Conservation (phyloP, 2,329 filamentous ascomycete species). For the Xylariaceae sp. region DNA sequence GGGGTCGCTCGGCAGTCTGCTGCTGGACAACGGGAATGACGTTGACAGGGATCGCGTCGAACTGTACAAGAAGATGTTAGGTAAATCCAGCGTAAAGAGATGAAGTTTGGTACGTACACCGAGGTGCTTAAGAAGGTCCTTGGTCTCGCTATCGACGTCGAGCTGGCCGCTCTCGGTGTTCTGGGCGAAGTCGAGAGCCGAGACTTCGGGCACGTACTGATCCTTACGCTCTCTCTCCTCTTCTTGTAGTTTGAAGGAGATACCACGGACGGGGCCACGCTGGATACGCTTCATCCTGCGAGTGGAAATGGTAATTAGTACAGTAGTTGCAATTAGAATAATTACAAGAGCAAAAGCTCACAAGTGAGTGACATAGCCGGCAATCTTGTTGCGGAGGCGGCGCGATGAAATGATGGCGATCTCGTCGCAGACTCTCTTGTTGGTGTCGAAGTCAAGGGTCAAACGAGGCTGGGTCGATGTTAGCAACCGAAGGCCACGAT, state of each 20-base stretch:
- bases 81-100: not conserved
- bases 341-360: not conserved
- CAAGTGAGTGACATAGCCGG: conserved; percentile 94
- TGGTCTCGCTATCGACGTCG: conserved; percentile 95
- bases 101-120: conserved; percentile 64
- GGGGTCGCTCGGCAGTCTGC: conserved; percentile 77
- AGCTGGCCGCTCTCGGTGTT: conserved; percentile 87
- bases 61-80: conserved; percentile 48
- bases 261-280: conserved; percentile 97
- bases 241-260: conserved; percentile 99
- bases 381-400: conserved; percentile 99
- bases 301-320: conserved; percentile 4
- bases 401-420: conserved; percentile 99
- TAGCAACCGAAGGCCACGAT: conserved; percentile 53
- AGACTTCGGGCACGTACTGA: conserved; percentile 99
- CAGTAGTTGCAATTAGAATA: not conserved
- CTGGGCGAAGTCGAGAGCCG: conserved; percentile 96
- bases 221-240: conserved; percentile 99
- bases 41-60: conserved; percentile 96
- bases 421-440: conserved; percentile 99
- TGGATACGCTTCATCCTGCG: conserved; percentile 94
- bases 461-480: conserved; percentile 75
- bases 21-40: conserved; percentile 85
- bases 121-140: conserved; percentile 97
- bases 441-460: conserved; percentile 99